A percentile compares a stretch with the other conserved stretches of the same genome.
Conservation (phyloP, 495 filamentous ascomycete species). For the Penicillium odoratum region DNA sequence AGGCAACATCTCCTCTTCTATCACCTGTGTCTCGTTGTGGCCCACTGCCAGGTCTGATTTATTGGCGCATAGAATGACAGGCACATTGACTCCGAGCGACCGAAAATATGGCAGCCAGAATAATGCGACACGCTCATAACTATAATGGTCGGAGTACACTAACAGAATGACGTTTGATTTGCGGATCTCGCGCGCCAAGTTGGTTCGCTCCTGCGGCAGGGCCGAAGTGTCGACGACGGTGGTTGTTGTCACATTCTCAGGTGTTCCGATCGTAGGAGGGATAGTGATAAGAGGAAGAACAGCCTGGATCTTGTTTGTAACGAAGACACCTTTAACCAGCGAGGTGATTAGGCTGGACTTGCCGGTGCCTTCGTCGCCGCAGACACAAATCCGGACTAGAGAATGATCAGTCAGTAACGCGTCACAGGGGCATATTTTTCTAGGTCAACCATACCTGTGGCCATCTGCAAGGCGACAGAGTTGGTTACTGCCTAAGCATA, state of each 20-base stretch:
- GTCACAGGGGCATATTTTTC: neutral
- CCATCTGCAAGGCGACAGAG: neutral
- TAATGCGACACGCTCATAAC: constrained; percentile 93
- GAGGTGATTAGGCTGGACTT: constrained; percentile 56
- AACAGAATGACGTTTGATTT: constrained; percentile 97
- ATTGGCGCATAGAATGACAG: constrained; percentile 94
- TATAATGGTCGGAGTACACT: constrained; percentile 97
- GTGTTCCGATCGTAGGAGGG: constrained; percentile 81
- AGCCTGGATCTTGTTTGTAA: constrained; percentile 89
- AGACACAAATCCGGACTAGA: constrained; percentile 89
- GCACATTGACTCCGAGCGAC: constrained; percentile 96
- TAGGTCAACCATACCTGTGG: neutral
- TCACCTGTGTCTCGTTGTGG: constrained; percentile 72
- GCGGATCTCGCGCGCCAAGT: constrained; percentile 87
- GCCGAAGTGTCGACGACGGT: constrained; percentile 97
- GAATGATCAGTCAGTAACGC: constrained; percentile 12
- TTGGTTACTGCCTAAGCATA: neutral
- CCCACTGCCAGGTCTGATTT: constrained; percentile 81
- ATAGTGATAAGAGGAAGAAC: constrained; percentile 93
- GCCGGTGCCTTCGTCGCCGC: constrained; percentile 81
- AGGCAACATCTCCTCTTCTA: constrained; percentile 96
- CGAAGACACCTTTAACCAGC: constrained; percentile 92
- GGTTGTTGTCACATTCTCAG: constrained; percentile 92
- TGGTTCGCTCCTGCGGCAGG: constrained; percentile 85
- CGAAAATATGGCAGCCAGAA: constrained; percentile 99